Evolutionary conservation across 2,329 filamentous ascomycete genomes (phyloP), one percentile per base, ranked within the genome.

Genomic region (Penicillium frequentans): DNA sequence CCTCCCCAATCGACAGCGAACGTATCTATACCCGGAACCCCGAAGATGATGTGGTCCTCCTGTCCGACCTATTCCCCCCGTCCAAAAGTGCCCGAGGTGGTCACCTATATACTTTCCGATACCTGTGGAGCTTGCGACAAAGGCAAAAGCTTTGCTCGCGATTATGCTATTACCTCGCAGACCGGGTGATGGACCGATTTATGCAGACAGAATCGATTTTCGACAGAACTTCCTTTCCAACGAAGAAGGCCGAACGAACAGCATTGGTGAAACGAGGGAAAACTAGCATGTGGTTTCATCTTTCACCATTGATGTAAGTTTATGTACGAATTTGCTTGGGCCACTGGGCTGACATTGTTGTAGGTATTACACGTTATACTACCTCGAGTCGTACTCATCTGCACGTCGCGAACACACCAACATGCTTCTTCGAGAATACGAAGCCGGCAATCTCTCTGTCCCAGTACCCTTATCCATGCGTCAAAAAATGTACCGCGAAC

Each of bases 21-120:
- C 68, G 66, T 48, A 70, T 60, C 23, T 76, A 77, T 63, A 77
- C 74, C 33, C 68, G 75, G 45, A 74, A 73, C 39, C 75, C 76
- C 5, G 69, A 75, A 59, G 75, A 78, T 56, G 74, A 78, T 64
- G 75, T 76, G 35, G 71, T 78, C 37, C 69, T 78, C 24, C 64
- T 78, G 16, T 77, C 75, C 11, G 76, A 78, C 58, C 64, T 78
- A 8, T 78, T 78, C 49, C 75, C 73, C 5, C 76, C 76, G 0
- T 61, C 69, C 6, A 71, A 69, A 39, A 72, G 70, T 42, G 70
- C 70, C 11, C 68, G 70, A 42, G 70, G 72, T 21, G 73, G 71
- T 11, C 69, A 75, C 54, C 63, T 74, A 43, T 78, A 76, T 56
- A 75, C 75, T 2, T 78, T 76, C 52, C 68, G 71, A 60, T 78